phyloP scores from a whole-genome alignment of 2,329 filamentous ascomycete species.

The Hypoxylon sp. region DNA sequence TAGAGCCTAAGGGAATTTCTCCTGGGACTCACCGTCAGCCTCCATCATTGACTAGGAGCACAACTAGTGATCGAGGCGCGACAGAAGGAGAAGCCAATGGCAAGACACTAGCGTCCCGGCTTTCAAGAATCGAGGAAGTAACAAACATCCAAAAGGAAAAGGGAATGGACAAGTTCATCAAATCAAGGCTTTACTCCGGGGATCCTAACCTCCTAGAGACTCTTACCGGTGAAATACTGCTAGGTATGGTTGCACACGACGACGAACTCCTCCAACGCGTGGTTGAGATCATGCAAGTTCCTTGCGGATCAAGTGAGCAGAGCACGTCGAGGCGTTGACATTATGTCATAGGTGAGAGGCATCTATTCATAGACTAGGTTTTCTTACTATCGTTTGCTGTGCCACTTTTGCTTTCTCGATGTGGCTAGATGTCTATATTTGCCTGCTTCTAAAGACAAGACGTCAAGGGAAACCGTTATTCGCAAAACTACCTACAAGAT shows the following conservation, averaged over 20 bases:
- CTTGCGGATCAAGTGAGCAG: background rate
- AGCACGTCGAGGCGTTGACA: background rate
- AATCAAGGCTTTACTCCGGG: constrained; percentile 4
- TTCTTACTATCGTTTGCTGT: background rate
- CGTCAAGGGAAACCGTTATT: background rate
- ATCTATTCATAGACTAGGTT: background rate
- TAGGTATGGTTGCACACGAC: constrained; percentile 21
- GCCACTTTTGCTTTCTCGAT: background rate
- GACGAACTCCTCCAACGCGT: constrained; percentile 16
- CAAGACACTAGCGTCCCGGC: background rate
- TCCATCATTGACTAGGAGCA: background rate
- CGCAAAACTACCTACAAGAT: background rate
- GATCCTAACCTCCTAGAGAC: constrained; percentile 11
- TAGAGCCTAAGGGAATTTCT: background rate
- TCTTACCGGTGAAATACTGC: constrained; percentile 30
- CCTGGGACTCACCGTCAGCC: background rate
- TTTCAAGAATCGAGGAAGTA: constrained; percentile 19
- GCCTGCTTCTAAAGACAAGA: background rate
- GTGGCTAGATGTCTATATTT: background rate
- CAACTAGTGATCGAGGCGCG: background rate
- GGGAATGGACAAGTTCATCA: constrained; percentile 26
- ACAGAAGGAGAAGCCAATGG: background rate
- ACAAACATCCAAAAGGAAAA: constrained; percentile 9
- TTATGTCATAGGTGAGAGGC: background rate
- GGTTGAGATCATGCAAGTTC: constrained; percentile 11